Conservation (phyloP, 2,329 filamentous ascomycete genomes). For the Chrysosporium queenslandicum region DNA sequence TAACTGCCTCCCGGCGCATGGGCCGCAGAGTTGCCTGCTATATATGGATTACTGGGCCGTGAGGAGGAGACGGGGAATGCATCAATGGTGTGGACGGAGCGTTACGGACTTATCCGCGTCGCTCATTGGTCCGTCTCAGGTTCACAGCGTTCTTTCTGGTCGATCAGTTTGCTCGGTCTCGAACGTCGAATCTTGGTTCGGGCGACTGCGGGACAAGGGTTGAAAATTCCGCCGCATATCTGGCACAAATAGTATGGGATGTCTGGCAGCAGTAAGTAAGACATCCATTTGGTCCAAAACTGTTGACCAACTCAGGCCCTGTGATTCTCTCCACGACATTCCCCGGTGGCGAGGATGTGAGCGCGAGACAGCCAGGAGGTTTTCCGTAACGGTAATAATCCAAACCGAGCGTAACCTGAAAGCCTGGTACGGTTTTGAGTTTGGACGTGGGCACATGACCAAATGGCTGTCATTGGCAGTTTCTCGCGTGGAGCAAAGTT, state of each 20-base stretch:
- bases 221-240: constrained; percentile 3
- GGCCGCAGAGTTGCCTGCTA: not conserved
- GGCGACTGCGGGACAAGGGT: constrained; percentile 4
- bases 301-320: not conserved
- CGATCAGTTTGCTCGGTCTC: constrained; percentile 2
- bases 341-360: not conserved
- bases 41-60: not conserved
- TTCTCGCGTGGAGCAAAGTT: not conserved
- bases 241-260: not conserved
- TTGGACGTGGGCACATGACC: not conserved
- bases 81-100: not conserved
- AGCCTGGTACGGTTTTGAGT: not conserved
- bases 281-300: not conserved
- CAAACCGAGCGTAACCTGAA: not conserved
- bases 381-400: not conserved
- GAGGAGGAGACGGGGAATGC: not conserved
- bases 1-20: not conserved
- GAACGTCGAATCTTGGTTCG: constrained; percentile 3
- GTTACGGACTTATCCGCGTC: not conserved
- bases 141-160: not conserved
- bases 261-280: not conserved
- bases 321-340: not conserved
- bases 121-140: not conserved
- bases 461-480: not conserved
- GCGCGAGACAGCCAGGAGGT: not conserved